phyloP scores from a whole-genome alignment of 2,329 filamentous ascomycete species.

The Blumeria graminis region DNA sequence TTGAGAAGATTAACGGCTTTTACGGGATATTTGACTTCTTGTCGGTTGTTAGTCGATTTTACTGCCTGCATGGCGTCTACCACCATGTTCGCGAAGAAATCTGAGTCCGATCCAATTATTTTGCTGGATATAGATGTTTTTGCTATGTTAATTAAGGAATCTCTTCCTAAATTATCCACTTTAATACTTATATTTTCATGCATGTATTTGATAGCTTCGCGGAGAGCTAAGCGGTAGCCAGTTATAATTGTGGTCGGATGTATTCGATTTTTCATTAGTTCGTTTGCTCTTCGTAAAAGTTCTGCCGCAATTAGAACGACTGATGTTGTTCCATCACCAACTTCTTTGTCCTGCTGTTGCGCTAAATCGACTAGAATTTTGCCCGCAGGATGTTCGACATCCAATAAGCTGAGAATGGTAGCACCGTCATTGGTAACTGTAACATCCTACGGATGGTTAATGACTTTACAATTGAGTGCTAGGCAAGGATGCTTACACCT shows the following conservation, averaged over 20 bases:
- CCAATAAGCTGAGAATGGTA: slow-evolving; percentile 81
- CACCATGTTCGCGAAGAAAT: slow-evolving; percentile 94
- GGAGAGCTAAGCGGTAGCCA: slow-evolving; percentile 80
- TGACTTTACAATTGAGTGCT: neutral
- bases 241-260: slow-evolving; percentile 99
- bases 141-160: slow-evolving; percentile 81
- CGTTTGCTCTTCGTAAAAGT: slow-evolving; percentile 78
- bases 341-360: slow-evolving; percentile 97
- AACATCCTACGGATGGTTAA: slow-evolving; percentile 41
- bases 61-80: slow-evolving; percentile 92
- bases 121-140: slow-evolving; percentile 99
- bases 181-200: slow-evolving; percentile 94
- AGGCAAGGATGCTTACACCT: slow-evolving; percentile 33
- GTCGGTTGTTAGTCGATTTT: slow-evolving; percentile 74
- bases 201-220: slow-evolving; percentile 97
- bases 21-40: slow-evolving; percentile 87
- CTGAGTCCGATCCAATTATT: slow-evolving; percentile 85
- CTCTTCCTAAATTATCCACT: slow-evolving; percentile 73
- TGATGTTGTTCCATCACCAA: slow-evolving; percentile 93
- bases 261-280: slow-evolving; percentile 99
- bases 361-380: slow-evolving; percentile 96
- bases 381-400: slow-evolving; percentile 92
- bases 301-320: slow-evolving; percentile 94
- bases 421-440: slow-evolving; percentile 98
- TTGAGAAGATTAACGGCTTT: slow-evolving; percentile 98